Evolutionary conservation across 108 stramenopile species (phyloP).

Genomic region (Cyclotella sp.): DNA sequence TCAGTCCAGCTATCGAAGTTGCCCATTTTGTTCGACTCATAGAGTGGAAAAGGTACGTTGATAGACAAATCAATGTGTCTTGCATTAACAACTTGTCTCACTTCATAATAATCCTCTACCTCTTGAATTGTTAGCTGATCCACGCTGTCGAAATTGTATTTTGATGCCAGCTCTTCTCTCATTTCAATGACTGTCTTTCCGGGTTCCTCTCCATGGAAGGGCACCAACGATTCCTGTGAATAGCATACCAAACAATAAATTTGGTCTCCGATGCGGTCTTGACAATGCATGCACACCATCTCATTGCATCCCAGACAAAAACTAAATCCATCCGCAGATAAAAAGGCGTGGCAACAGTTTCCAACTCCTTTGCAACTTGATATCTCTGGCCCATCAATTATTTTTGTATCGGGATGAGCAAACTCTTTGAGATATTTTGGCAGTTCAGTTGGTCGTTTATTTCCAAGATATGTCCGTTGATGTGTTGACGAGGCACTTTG

Average conservation of each 20-base stretch:
- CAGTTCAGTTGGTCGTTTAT: slow-evolving; percentile 3
- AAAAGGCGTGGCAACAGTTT: no score
- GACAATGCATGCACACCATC: neutral
- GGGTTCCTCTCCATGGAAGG: neutral
- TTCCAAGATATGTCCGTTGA: no score
- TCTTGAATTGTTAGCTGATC: no score
- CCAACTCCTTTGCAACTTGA: no score
- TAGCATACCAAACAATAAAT: slow-evolving; percentile 12
- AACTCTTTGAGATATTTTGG: slow-evolving; percentile 19
- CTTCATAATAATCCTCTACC: no score
- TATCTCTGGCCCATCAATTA: no score
- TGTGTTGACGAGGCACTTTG: neutral
- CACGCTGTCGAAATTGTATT: no score
- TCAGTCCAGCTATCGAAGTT: neutral
- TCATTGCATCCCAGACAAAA: neutral
- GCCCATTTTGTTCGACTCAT: neutral
- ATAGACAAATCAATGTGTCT: neutral
- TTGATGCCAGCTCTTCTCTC: slow-evolving; percentile 25
- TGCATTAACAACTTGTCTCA: neutral
- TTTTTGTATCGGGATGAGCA: neutral
- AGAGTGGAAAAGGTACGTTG: slow-evolving; percentile 10
- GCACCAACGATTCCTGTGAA: slow-evolving; percentile 1
- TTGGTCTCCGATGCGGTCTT: neutral
- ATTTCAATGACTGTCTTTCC: neutral
- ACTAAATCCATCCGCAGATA: neutral